These are phyloP conservation scores for Scorias spongiosa DNA, from an alignment of 2,329 filamentous ascomycete species.

Conservation along the genomic window DNA sequence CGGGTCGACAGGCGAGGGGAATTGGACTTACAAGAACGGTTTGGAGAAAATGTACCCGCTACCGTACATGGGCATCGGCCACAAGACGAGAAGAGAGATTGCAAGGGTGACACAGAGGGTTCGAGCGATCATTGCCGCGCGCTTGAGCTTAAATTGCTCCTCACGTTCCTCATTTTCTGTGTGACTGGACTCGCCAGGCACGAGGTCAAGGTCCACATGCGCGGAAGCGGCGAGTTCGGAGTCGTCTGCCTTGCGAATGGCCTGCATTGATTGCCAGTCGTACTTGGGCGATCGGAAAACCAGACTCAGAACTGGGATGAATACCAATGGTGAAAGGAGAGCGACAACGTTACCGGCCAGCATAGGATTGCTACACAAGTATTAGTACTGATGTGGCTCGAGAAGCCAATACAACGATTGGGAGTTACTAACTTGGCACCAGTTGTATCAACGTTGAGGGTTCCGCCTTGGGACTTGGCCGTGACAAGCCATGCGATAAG, in stretches of 20 bases:
- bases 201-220: constrained; percentile 49
- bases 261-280: constrained; percentile 72
- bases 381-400: neutral
- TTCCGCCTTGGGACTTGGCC: constrained; percentile 51
- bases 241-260: constrained; percentile 66
- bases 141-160: constrained; percentile 28
- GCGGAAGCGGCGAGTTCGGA: constrained; percentile 50
- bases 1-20: neutral
- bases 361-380: constrained; percentile 49
- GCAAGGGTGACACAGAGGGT: constrained; percentile 49
- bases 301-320: constrained; percentile 62
- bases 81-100: constrained; percentile 59
- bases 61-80: constrained; percentile 89
- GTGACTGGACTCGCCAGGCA: constrained; percentile 35
- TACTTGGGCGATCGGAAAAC: constrained; percentile 59
- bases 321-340: constrained; percentile 58
- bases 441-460: constrained; percentile 56
- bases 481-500: constrained; percentile 68
- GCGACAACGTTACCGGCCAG: constrained; percentile 74
- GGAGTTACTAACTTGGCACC: constrained; percentile 47
- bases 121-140: constrained; percentile 36
- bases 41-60: constrained; percentile 66
- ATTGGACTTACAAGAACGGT: constrained; percentile 44
- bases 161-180: constrained; percentile 24
- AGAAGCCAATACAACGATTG: neutral